A percentile compares a stretch with the other conserved stretches of the same genome.
Conservation (phyloP, 164 flowering plant genomes). For the Annona cherimola region DNA sequence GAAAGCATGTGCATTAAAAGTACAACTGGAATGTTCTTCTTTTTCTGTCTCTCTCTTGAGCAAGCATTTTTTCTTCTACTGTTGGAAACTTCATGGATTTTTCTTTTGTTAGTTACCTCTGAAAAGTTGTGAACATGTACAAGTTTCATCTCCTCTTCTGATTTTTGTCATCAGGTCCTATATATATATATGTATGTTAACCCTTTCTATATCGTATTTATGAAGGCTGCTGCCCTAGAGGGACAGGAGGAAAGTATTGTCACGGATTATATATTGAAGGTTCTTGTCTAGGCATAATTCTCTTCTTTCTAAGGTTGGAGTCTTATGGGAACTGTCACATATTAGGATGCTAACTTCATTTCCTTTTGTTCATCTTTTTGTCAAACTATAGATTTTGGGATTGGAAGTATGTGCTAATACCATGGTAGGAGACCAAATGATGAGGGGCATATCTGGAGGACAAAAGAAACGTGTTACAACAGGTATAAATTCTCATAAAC, state of each 20-base stretch:
- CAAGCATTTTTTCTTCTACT: neutral
- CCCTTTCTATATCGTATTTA: slow-evolving; percentile 19
- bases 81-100: neutral
- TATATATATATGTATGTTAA: neutral
- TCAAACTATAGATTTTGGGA: slow-evolving; percentile 21
- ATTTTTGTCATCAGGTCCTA: neutral
- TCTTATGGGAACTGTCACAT: neutral
- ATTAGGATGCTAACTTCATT: neutral
- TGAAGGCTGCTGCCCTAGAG: slow-evolving; percentile 24
- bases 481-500: slow-evolving; percentile 6
- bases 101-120: neutral
- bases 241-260: slow-evolving; percentile 25
- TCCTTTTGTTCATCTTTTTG: neutral
- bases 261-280: slow-evolving; percentile 26
- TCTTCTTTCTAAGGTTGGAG: neutral
- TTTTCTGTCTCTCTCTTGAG: neutral
- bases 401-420: slow-evolving; percentile 26
- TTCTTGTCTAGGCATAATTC: neutral
- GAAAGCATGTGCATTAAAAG: neutral
- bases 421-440: slow-evolving; percentile 26
- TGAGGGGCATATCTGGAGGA: slow-evolving; percentile 28
- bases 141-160: neutral
- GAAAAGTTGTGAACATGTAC: neutral
- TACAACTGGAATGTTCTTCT: neutral
- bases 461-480: slow-evolving; percentile 30